Evolutionary conservation across 1,284 basidiomycete species (phyloP).

Genomic region (Boletus smithii): DNA sequence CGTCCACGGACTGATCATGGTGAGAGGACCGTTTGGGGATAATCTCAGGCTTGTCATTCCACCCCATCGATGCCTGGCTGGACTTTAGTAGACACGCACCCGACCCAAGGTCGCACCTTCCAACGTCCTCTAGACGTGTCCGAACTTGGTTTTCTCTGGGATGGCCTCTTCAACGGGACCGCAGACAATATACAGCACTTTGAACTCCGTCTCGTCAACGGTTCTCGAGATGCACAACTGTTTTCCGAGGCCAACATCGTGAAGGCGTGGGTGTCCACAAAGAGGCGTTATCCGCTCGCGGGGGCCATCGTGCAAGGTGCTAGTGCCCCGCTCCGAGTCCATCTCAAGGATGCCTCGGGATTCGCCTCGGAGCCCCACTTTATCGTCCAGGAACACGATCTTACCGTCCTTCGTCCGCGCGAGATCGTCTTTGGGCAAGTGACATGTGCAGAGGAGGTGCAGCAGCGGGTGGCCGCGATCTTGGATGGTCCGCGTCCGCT

Average conservation of each 20-base stretch:
- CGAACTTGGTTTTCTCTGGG: conserved; percentile 16
- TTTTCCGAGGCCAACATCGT: neutral
- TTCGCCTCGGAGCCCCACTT: conserved; percentile 9
- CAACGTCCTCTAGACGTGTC: conserved; percentile 16
- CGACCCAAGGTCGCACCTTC: conserved; percentile 12
- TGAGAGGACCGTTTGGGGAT: too few relatives aligned
- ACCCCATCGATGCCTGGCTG: neutral
- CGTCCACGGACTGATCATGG: too few relatives aligned
- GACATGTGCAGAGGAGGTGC: conserved; percentile 9
- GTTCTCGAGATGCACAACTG: neutral
- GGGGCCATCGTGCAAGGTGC: neutral
- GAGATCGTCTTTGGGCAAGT: conserved; percentile 13
- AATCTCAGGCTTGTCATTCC: neutral
- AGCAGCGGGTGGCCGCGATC: neutral
- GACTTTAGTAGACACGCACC: neutral
- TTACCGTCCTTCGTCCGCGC: conserved; percentile 10
- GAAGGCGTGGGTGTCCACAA: neutral
- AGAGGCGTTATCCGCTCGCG: neutral
- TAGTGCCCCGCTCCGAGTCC: neutral
- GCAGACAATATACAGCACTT: neutral
- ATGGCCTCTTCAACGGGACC: conserved; percentile 1
- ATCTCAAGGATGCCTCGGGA: neutral
- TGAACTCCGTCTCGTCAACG: neutral
- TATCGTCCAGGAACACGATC: conserved; percentile 20
- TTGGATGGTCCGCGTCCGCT: conserved; percentile 14